Evolutionary conservation across 2,329 filamentous ascomycete species (phyloP), one percentile per base, ranked within the genome.

Genomic region (Hymenoscyphus fraxineus): DNA sequence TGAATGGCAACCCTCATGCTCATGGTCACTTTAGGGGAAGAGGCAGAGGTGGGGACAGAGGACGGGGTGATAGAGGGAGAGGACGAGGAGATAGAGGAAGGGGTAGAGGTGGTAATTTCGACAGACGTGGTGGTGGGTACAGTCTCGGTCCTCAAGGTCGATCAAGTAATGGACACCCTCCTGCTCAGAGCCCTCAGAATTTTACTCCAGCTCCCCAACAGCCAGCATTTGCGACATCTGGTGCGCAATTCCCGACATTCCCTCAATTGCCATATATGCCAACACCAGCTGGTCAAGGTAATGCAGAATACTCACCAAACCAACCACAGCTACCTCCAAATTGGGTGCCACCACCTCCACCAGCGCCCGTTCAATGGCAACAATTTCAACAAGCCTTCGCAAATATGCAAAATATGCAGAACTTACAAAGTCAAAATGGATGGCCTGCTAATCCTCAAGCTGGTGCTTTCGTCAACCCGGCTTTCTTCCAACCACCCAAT

Each of bases 381-480:
- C 64, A 60, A n/a, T 69, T 64, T 32, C 64, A 60, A 22, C 65
- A 67, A 51, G 39, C 61, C 15, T 70, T 69, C 31, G 62, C 57
- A 47, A 62, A 65, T 35, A 65, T 61, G 57, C 61, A 39, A 35
- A 63, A 65, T 22, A 58, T 59, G 55, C 61, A 41, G 38, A 58
- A 63, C 16, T 38, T 60, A 44, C 59, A 58, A 55, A 58, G 59
- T 7, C 59, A 59, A 38, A 60, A 64, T 16, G 60, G 35, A 15
- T 66, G 65, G 65, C 62, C 65, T 27, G 56, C 66, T 59, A 64
- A 66, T 59, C 64, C 68, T 32, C 58, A 64, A 44, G 59, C 62
- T 54, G 72, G 73, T n/a, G 69, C 70, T 15, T 74, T 71, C 51
- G 67, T 74, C 40, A 75, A 75, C 39, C 73, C 73, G 22, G 70